Conservation (phyloP, 495 filamentous ascomycete genomes). For the Apodospora peruviana region DNA sequence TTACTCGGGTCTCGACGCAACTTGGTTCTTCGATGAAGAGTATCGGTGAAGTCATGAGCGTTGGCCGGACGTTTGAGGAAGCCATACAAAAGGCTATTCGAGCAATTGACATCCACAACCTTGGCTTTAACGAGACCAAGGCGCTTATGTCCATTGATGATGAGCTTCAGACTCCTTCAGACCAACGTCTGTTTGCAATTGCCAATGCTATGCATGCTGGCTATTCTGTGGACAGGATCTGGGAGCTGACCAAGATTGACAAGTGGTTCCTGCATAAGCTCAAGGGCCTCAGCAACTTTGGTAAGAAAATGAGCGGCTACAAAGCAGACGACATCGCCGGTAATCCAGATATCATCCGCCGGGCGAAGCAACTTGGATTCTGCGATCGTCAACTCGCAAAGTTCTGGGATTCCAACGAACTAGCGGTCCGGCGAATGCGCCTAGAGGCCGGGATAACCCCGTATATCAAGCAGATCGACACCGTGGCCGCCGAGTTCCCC, state of each 20-base stretch:
- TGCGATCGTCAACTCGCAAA: conserved; percentile 89
- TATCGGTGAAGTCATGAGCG: conserved; percentile 98
- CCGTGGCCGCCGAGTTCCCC: conserved; percentile 95
- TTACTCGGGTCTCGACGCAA: conserved; percentile 89
- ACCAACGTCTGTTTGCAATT: conserved; percentile 95
- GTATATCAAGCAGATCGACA: conserved; percentile 96
- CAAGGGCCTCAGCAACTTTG: conserved; percentile 85
- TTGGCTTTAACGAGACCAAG: conserved; percentile 80
- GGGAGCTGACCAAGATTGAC: conserved; percentile 96
- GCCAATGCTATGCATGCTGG: conserved; percentile 95
- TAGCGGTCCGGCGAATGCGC: conserved; percentile 75
- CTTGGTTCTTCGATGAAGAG: conserved; percentile 99
- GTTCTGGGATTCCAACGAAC: conserved; percentile 89
- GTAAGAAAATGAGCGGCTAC: conserved; percentile 66
- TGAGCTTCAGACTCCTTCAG: conserved; percentile 94
- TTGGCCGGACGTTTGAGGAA: conserved; percentile 94
- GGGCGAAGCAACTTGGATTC: conserved; percentile 91
- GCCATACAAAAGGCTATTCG: conserved; percentile 98
- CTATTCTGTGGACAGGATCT: conserved; percentile 92
- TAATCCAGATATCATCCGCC: conserved; percentile 53
- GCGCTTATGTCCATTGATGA: conserved; percentile 94
- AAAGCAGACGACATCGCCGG: conserved; percentile 61
- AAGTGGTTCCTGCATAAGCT: conserved; percentile 94
- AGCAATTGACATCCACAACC: conserved; percentile 88
- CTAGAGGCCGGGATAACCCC: conserved; percentile 81